Evolutionary conservation across 352 stramenopile genomes (phyloP), one percentile per base, ranked within the genome.

Genomic region (Globisporangium yorkense): DNA sequence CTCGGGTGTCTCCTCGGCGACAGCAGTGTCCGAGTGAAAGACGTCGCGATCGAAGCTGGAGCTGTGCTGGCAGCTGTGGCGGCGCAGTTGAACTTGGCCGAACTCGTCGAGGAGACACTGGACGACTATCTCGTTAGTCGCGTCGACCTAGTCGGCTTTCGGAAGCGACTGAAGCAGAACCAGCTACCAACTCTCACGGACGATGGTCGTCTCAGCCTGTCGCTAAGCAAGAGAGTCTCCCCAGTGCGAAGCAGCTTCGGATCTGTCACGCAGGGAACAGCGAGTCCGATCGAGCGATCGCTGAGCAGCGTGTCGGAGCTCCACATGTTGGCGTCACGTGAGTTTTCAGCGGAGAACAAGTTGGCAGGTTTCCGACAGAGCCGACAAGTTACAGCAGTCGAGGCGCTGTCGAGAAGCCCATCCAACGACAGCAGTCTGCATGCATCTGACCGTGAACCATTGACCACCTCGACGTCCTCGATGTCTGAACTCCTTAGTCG

Each of bases 1-100:
- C 60, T 92, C 0, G 78, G 74, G 0, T 63, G 71, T 12, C 62
- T 78, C 2, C 65, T 90, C 3, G 69, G 78, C 8, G 83, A 92
- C 51, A 68, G 65, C 5, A 84, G 71, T 13, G 45, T 54, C 0
- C 54, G 67, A 2, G 77, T 92, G 5, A 68, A 76, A 6, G 56
- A 67, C 12, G 61, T 82, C 20, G 75, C 83, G 10, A 35, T 79
- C 7, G 80, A 92, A 53, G 45, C 70, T 8, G 68, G 66, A 0
- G 75, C 67, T 13, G 71, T 81, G 9, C 51, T 86, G 3, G 54
- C 58, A 16, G 57, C 35, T 5, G 58, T 77, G 10, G 74, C 72
- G 7, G 18, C 1, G 2, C 21, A 50, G 5, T 62, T 57, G 37
- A 77, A 89, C 37, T 62, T 91, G 18, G 71, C 68, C 15, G 63